A percentile compares a stretch with the other conserved stretches of the same genome.
Conservation (phyloP, 139 green algal genomes). For the Micromonas commoda region DNA sequence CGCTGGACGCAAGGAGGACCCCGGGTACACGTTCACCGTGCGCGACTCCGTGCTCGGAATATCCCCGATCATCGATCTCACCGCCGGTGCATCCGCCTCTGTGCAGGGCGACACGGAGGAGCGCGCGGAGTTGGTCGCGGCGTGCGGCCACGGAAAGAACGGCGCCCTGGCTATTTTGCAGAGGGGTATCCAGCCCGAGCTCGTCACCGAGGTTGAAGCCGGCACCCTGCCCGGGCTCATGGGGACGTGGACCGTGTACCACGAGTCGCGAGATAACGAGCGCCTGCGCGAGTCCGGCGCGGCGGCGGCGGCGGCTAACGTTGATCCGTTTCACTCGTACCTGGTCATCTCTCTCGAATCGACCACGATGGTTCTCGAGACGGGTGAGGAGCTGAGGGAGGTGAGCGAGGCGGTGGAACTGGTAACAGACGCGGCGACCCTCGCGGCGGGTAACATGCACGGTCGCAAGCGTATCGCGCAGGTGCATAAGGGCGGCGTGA, state of each 20-base stretch:
- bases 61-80: slow-evolving; percentile 55
- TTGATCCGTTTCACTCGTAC: slow-evolving; percentile 56
- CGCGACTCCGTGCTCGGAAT: slow-evolving; percentile 58
- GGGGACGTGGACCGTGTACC: slow-evolving; percentile 69
- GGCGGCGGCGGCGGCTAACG: not conserved
- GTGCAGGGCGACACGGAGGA: not conserved
- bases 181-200: slow-evolving; percentile 56
- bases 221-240: slow-evolving; percentile 39
- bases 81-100: slow-evolving; percentile 9
- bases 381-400: slow-evolving; percentile 62
- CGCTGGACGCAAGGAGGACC: not conserved
- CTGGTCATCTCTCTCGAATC: slow-evolving; percentile 55
- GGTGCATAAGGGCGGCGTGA: slow-evolving; percentile 49
- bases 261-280: slow-evolving; percentile 33
- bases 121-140: slow-evolving; percentile 44
- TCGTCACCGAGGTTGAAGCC: slow-evolving; percentile 62
- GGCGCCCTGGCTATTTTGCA: slow-evolving; percentile 67
- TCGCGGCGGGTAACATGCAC: slow-evolving; percentile 67
- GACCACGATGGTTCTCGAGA: slow-evolving; percentile 51
- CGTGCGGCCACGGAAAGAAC: slow-evolving; percentile 55
- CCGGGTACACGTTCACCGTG: slow-evolving; percentile 42
- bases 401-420: slow-evolving; percentile 48
- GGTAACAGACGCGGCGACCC: slow-evolving; percentile 47
- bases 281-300: not conserved
- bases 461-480: slow-evolving; percentile 46